Conservation (phyloP, 2,329 filamentous ascomycete species). For the Ophiostoma populinum region DNA sequence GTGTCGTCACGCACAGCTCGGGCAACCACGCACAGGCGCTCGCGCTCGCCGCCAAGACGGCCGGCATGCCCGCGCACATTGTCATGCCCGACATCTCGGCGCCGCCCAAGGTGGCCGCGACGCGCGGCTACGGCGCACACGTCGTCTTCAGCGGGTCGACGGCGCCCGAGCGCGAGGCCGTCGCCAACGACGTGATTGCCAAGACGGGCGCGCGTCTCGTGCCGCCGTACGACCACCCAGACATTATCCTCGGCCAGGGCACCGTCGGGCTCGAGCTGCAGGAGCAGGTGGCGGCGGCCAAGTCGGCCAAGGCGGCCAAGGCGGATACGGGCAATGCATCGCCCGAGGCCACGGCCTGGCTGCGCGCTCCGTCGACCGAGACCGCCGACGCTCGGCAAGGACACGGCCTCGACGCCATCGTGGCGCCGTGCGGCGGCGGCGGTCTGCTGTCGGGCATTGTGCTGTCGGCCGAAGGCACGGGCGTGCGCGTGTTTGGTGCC, state of each 20-base stretch:
- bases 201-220: conserved; percentile 64
- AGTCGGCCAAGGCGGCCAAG: conserved; percentile 11
- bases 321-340: not conserved
- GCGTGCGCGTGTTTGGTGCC: conserved; percentile 65
- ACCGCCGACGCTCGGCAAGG: no score
- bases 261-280: conserved; percentile 73
- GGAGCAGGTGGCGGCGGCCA: conserved; percentile 39
- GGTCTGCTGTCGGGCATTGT: conserved; percentile 76
- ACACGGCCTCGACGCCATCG: conserved; percentile 43
- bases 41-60: conserved; percentile 61
- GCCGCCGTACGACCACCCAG: conserved; percentile 81
- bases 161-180: conserved; percentile 61
- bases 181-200: conserved; percentile 48
- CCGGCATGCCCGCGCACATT: conserved; percentile 64
- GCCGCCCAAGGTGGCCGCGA: conserved; percentile 74
- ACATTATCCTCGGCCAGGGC: conserved; percentile 89
- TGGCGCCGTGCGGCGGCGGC: conserved; percentile 74
- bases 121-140: conserved; percentile 56
- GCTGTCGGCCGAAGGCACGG: conserved; percentile 53
- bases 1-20: conserved; percentile 80
- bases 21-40: conserved; percentile 93
- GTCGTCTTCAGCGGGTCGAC: conserved; percentile 75
- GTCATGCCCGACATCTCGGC: conserved; percentile 83
- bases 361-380: conserved; percentile 7
- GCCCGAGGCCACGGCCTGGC: conserved; percentile 2